Evolutionary conservation across 257 asterid genomes (phyloP), one percentile per base, ranked within the genome.

Genomic region (Lavandula angustifolia): DNA sequence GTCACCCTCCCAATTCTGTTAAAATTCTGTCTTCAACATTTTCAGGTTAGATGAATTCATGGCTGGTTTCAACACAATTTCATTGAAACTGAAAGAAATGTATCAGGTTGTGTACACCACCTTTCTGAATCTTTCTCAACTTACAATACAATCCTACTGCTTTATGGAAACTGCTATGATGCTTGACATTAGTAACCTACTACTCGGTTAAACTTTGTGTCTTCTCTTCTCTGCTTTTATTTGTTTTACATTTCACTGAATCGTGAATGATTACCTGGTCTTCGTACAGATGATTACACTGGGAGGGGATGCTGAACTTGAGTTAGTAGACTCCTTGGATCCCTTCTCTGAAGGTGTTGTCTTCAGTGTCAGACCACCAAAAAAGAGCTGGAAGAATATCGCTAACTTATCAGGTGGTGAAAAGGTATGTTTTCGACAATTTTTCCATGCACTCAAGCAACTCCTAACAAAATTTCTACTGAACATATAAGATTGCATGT

Each of bases 321-420:
- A 92, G 81, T 67, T 92, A 56, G 94, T 92, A 6, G 99, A 92
- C 79, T 92, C 99, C 44, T 78, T 92, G 76, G 99, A 92, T 84
- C 99, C 99, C 31, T 92, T 92, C 68, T 92, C 99, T 12, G 99
- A 94, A 79, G 97, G 99, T 16, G 97, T 94, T 31, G 97, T 94
- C 64, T 94, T 94, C 74, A 94, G 99, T 61, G 97, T 94, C 33
- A 77, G 99, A 73, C 99, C 99, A 3, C 97, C 99, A 22, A 94
- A 94, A 76, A 94, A 94, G 84, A 94, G 99, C 86, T 90, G 99
- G 99, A 94, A 94, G 73, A 94, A 90, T 74, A 94, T 94, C 41
- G 92, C 99, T 4, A 94, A 94, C 80, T 79, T 94, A 76, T 94
- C 99, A 0, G 99, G 99, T 12, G 99, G 97, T 43, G 99, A 94